These are phyloP conservation scores for Lipomyces sp. DNA, from an alignment of 805 yeast species.

Conservation along the genomic window DNA sequence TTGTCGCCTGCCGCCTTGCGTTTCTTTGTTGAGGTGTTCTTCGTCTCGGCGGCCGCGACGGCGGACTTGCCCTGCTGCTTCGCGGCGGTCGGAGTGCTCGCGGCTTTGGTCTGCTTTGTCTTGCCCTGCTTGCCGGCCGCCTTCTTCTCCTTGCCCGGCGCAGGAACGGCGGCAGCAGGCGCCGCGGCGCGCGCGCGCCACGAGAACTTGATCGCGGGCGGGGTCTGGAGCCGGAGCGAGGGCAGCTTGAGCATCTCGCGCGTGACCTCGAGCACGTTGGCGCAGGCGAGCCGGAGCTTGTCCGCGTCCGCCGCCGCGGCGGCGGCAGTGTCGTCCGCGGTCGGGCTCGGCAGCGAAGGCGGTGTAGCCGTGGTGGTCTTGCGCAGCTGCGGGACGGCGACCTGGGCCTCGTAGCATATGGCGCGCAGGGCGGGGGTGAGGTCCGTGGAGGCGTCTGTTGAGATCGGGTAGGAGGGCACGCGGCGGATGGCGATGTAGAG, in stretches of 20 bases:
- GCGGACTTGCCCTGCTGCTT: too few species aligned
- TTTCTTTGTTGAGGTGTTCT: too few species aligned
- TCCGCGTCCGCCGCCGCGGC: neutral
- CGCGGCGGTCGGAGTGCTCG: too few species aligned
- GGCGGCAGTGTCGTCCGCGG: neutral
- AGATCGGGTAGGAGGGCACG: constrained; percentile 21
- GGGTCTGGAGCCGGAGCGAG: constrained; percentile 7
- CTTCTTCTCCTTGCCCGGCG: too few species aligned
- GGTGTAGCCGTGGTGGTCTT: neutral
- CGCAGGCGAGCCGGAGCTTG: constrained; percentile 16
- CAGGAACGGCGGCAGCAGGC: too few species aligned
- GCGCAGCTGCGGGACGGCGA: constrained; percentile 7
- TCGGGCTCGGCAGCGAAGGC: too few species aligned
- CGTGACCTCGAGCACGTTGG: constrained; percentile 14
- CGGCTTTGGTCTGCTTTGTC: too few species aligned
- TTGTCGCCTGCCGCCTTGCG: too few species aligned
- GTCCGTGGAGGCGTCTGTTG: constrained; percentile 24
- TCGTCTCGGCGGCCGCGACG: too few species aligned
- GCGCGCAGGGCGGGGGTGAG: constrained; percentile 19
- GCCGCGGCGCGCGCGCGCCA: too few species aligned
- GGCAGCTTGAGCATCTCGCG: constrained; percentile 21
- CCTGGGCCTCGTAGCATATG: constrained; percentile 18
- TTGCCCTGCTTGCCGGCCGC: too few species aligned
- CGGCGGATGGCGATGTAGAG: constrained; percentile 18
- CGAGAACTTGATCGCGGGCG: constrained; percentile 26